Evolutionary conservation across 2,329 filamentous ascomycete species (phyloP), one percentile per base, ranked within the genome.

Genomic region (Phyllosticta paracitricarpa): DNA sequence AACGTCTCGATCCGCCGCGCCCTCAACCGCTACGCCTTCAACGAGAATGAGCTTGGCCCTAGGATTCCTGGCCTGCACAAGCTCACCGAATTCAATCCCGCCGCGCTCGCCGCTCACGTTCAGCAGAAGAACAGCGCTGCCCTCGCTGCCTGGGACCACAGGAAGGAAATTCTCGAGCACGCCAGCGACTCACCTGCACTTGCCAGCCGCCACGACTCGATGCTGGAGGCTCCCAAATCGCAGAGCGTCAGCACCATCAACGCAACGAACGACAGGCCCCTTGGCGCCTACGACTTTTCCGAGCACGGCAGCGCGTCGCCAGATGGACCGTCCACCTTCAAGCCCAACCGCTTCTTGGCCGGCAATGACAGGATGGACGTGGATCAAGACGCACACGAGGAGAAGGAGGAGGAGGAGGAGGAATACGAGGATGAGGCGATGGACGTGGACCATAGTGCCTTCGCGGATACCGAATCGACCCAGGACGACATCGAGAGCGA

Each of bases 31-130:
- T n/a, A 33, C 25, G 24, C 58, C 12, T 61, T 61, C 26, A 26
- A 61, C 6, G 58, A 61, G 35, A 10, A 53, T 6, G 53, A 61
- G 58, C 58, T 61, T 19, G n/a, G n/a, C 24, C 14, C 52, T 2
- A 24, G n/a, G 24, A 35, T 51, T 6, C 40, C 24, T 9, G 58
- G 54, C 26, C 54, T 61, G 6, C 30, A 54, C 7, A 25, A 40
- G 28, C n/a, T n/a, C 6, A 12, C 26, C 25, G 8, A 14, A 10
- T 56, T 52, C 54, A 33, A 30, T n/a, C 40, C 54, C 2, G 9
- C 12, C 26, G 53, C 9, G 5, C 25, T 61, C 24, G 19, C 51
- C 22, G 12, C 17, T 19, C 14, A 52, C 14, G 22, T 56, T 0
- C 12, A 12, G 12, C 14, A 35, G 10, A 51, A 35, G 25, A 24